These are phyloP conservation scores for Candida alai DNA, from an alignment of 805 yeast species.

Conservation along the genomic window DNA sequence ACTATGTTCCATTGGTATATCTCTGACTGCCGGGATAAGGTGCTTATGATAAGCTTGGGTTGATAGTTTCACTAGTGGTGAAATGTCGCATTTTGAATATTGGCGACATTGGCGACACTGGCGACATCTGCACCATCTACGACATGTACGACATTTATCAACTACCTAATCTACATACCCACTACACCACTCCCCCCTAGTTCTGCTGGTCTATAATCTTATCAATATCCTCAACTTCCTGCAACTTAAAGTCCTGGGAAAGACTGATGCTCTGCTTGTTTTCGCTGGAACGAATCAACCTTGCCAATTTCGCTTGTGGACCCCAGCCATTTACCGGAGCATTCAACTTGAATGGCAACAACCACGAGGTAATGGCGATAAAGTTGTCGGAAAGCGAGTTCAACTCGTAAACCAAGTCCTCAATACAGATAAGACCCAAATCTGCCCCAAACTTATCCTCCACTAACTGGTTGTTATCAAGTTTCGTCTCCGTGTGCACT, in stretches of 20 bases:
- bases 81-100: too few relatives aligned
- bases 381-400: conserved; percentile 60
- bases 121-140: too few relatives aligned
- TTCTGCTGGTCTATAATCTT: conserved; percentile 63
- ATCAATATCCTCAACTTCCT: conserved; percentile 68
- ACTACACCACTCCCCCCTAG: conserved; percentile 19
- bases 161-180: conserved; percentile 3
- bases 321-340: conserved; percentile 74
- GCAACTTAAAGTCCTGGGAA: conserved; percentile 60
- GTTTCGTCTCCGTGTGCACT: conserved; percentile 37
- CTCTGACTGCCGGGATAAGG: too few relatives aligned
- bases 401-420: conserved; percentile 74
- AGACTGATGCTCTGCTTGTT: conserved; percentile 49
- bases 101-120: too few relatives aligned
- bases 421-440: conserved; percentile 70
- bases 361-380: conserved; percentile 55
- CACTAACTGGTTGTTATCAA: conserved; percentile 71
- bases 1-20: too few relatives aligned
- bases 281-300: conserved; percentile 52
- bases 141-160: too few relatives aligned
- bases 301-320: conserved; percentile 65
- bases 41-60: too few relatives aligned
- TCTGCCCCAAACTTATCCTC: conserved; percentile 63
- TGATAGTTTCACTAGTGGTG: too few relatives aligned
- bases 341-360: conserved; percentile 66